Evolutionary conservation across 345 rosid species (phyloP), one percentile per base, ranked within the genome.

Genomic region (Rhodamnia argentea): DNA sequence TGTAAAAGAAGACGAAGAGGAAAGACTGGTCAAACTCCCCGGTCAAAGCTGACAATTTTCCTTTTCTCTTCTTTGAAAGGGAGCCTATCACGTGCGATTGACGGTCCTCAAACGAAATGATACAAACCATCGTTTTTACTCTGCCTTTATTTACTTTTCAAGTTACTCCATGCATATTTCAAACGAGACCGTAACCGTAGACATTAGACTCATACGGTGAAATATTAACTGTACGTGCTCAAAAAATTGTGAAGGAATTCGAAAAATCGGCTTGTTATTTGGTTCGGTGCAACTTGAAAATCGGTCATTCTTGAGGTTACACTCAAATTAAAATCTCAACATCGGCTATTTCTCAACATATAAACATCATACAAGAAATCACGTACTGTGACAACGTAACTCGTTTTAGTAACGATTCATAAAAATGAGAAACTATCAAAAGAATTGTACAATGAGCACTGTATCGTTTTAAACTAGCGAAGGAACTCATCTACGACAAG

Each of bases 191-290:
- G 42, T 37, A 51, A 12, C 13, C 52, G 52, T 11, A 51, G 52
- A 51, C 52, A 51, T 51, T 51, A 51, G 52, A 12, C 52, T 51
- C 52, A 12, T 51, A 51, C 4, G 0, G 14, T 51, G 14, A 51
- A 51, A 51, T 51, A 51, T 51, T 51, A 2, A 51, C 13, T 3
- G 52, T 32, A 4, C 13, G 24, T 15, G 44, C 76, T 32, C 44
- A 1, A 64, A 64, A 15, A 2, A 64, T 32, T 16, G 7, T 10
- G 40, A 32, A 32, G 44, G 6, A 64, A 29, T 20, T 40, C 3
- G 6, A 2, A 4, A 64, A 18, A 1, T 64, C 6, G 3, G 42
- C 16, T 1, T 1, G 2, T 40, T 4, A 16, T 16, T 29, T 3
- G 44, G 44, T 29, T 16, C 23, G 2, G 42, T 2, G 32, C 10